Percentiles rank a stretch among this genome's conserved stretches.
Evolutionary conservation across 2,329 filamentous ascomycete species (phyloP).

Genomic region (Diplodia mutila): DNA sequence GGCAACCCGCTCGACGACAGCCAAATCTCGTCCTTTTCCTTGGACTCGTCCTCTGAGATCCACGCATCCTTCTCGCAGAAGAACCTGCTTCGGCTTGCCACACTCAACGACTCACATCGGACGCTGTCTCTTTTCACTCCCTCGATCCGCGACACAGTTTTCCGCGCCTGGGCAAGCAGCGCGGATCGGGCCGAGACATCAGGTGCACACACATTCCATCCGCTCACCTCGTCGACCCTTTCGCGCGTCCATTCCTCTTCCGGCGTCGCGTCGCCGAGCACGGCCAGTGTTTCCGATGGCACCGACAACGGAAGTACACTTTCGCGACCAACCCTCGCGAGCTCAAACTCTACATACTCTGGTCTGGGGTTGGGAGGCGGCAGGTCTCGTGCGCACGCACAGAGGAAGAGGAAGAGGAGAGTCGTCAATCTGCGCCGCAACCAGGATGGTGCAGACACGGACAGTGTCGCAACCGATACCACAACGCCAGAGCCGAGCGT

Average conservation of each 20-base stretch:
- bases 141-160: constrained; percentile 85
- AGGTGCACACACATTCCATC: constrained; percentile 43
- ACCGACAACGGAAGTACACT: constrained; percentile 56
- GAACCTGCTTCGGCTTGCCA: constrained; percentile 81
- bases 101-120: constrained; percentile 83
- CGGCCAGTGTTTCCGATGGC: constrained; percentile 44
- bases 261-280: constrained; percentile 32
- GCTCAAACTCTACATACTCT: constrained; percentile 61
- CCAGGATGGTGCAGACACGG: constrained; percentile 53
- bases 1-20: constrained; percentile 76
- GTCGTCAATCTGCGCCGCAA: constrained; percentile 78
- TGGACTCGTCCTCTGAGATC: constrained; percentile 78
- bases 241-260: constrained; percentile 52
- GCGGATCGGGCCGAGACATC: constrained; percentile 68
- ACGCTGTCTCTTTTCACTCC: constrained; percentile 92
- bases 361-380: constrained; percentile 67
- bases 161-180: constrained; percentile 86
- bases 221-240: constrained; percentile 48
- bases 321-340: constrained; percentile 70
- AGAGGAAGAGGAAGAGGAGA: constrained; percentile 79
- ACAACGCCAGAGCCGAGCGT: constrained; percentile 56
- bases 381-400: constrained; percentile 62
- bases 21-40: constrained; percentile 74
- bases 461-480: constrained; percentile 57
- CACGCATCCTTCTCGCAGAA: constrained; percentile 95